These are phyloP conservation scores for Mycena galopus DNA, from an alignment of 768 basidiomycete genomes.

Conservation along the genomic window DNA sequence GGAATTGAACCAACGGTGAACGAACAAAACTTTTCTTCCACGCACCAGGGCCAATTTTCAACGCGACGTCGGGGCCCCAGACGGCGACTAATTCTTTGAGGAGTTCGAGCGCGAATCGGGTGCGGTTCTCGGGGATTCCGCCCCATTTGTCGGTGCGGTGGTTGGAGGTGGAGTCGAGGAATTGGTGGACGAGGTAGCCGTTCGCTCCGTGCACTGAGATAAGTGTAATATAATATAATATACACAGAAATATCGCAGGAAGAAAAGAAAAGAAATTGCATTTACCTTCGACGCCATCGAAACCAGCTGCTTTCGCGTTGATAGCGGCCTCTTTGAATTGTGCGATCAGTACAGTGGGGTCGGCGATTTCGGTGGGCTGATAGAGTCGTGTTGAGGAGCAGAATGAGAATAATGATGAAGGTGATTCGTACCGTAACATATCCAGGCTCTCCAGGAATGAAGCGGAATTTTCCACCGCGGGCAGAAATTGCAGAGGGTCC, in stretches of 20 bases:
- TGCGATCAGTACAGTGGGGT: slow-evolving; percentile 24
- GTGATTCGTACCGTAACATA: slow-evolving; percentile 36
- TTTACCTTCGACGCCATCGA: slow-evolving; percentile 61
- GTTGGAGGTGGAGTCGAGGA: slow-evolving; percentile 49
- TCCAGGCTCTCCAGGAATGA: slow-evolving; percentile 39
- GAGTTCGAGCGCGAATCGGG: slow-evolving; percentile 52
- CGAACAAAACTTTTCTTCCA: not conserved
- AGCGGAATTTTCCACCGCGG: slow-evolving; percentile 44
- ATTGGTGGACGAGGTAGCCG: slow-evolving; percentile 50
- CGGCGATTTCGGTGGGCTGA: slow-evolving; percentile 26
- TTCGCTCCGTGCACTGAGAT: slow-evolving; percentile 58
- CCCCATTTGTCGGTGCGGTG: slow-evolving; percentile 55
- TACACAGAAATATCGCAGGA: too few species aligned
- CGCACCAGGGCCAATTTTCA: slow-evolving; percentile 47
- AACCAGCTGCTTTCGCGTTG: slow-evolving; percentile 31
- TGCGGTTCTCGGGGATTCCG: slow-evolving; percentile 56
- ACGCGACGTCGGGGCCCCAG: slow-evolving; percentile 47
- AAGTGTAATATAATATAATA: not conserved
- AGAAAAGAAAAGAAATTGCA: not conserved
- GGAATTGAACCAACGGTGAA: not conserved
- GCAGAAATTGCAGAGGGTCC: slow-evolving; percentile 35
- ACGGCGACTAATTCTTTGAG: slow-evolving; percentile 45
- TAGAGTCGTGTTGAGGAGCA: not conserved
- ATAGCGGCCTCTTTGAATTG: slow-evolving; percentile 32
- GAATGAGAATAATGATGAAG: not conserved